Evolutionary conservation across 352 stramenopile species (phyloP).

Genomic region (Globisporangium nodosum): DNA sequence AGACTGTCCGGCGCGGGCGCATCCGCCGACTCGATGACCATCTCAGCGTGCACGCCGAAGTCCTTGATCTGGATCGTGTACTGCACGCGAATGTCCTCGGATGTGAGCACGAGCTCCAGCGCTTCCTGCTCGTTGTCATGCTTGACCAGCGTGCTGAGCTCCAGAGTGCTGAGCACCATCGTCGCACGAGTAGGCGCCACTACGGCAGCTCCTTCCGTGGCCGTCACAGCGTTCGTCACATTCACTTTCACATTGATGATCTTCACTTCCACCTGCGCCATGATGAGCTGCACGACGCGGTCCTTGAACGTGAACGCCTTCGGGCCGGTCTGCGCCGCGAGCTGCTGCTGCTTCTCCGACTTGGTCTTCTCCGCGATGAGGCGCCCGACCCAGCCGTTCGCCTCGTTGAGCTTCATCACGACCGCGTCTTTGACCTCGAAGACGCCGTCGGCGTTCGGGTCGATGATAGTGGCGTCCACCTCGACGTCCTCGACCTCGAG

Average conservation of each 20-base stretch:
- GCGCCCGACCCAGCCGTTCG: constrained; percentile 25
- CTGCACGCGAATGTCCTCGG: constrained; percentile 42
- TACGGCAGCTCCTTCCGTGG: background rate
- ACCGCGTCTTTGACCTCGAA: constrained; percentile 46
- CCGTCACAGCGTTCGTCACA: constrained; percentile 20
- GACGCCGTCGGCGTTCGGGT: constrained; percentile 32
- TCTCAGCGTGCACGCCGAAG: constrained; percentile 35
- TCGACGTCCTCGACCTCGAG: constrained; percentile 43
- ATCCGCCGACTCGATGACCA: constrained; percentile 12
- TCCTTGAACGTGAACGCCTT: constrained; percentile 51
- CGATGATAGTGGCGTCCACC: constrained; percentile 33
- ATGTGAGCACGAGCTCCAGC: constrained; percentile 44
- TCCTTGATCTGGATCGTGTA: constrained; percentile 43
- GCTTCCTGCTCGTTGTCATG: constrained; percentile 38
- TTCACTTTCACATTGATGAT: constrained; percentile 35
- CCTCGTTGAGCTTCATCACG: constrained; percentile 51
- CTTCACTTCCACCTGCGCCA: constrained; percentile 55
- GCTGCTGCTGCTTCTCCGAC: constrained; percentile 23
- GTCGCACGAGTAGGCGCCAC: constrained; percentile 31
- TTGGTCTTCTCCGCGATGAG: constrained; percentile 34
- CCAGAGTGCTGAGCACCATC: constrained; percentile 27
- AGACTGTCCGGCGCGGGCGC: constrained; percentile 11
- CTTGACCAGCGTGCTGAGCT: constrained; percentile 38
- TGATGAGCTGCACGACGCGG: constrained; percentile 50
- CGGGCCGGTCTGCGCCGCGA: constrained; percentile 13